Conservation (phyloP, 139 green algal genomes). For the Eudorina sp. region DNA sequence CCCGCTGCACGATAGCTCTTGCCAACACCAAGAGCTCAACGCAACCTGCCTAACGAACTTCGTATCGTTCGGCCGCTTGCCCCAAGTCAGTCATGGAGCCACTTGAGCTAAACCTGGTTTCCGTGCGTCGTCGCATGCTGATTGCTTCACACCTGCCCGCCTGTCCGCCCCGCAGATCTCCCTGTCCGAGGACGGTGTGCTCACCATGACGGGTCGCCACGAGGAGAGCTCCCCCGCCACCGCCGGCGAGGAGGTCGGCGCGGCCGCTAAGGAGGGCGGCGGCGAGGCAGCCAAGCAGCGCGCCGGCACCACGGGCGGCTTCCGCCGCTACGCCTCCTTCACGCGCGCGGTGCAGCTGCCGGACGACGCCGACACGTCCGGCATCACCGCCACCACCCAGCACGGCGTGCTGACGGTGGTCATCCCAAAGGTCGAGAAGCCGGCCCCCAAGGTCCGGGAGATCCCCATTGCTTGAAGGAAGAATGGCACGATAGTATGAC, state of each 20-base stretch:
- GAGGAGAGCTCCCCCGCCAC: neutral
- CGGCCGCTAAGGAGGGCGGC: neutral
- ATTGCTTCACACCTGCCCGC: neutral
- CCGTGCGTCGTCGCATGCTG: neutral
- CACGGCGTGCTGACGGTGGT: constrained; percentile 33
- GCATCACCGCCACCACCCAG: constrained; percentile 32
- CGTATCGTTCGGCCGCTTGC: neutral
- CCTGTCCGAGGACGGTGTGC: constrained; percentile 24
- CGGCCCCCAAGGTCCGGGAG: constrained; percentile 7
- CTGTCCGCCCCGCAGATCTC: neutral
- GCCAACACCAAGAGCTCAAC: no score
- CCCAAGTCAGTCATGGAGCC: neutral
- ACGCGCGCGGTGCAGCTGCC: constrained; percentile 18
- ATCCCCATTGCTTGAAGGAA: constrained; percentile 25
- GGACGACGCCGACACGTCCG: neutral
- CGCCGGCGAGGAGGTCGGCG: neutral
- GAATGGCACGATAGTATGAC: no score
- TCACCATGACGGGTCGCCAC: constrained; percentile 34
- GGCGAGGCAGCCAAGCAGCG: neutral
- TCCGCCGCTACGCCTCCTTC: constrained; percentile 25
- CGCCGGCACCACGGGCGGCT: neutral
- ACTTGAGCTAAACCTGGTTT: neutral
- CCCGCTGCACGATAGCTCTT: no score
- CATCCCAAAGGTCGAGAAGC: constrained; percentile 31
- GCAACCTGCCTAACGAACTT: neutral